Conservation (phyloP, 352 stramenopile species). For the Globisporangium irregulare region DNA sequence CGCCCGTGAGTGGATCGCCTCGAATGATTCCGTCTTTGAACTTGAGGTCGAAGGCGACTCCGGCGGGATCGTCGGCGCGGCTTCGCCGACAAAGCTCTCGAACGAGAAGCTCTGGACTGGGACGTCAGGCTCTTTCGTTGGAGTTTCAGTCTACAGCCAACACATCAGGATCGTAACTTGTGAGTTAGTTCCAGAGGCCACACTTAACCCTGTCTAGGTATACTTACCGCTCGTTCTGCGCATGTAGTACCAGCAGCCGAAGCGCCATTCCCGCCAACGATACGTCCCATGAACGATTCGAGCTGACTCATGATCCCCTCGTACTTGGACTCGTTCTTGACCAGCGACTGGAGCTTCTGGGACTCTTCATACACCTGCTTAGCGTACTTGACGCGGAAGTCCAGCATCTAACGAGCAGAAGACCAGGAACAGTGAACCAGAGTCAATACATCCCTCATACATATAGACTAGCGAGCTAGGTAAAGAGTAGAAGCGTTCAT, state of each 20-base stretch:
- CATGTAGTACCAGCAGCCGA: background rate
- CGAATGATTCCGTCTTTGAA: background rate
- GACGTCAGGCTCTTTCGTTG: background rate
- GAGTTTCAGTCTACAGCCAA: constrained; percentile 9
- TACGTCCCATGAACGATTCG: constrained; percentile 30
- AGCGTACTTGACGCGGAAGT: constrained; percentile 65
- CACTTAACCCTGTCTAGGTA: background rate
- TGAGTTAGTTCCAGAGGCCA: background rate
- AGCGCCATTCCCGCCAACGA: constrained; percentile 9
- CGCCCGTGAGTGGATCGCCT: background rate
- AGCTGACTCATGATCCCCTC: constrained; percentile 44
- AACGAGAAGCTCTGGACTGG: constrained; percentile 57
- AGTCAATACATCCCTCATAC: background rate
- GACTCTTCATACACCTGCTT: constrained; percentile 51
- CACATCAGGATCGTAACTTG: background rate
- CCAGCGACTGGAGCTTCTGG: constrained; percentile 43
- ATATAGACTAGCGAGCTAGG: background rate
- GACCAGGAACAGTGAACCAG: background rate
- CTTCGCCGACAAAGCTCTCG: constrained; percentile 60
- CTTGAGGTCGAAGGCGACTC: background rate
- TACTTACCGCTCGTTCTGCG: background rate
- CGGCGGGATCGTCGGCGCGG: constrained; percentile 11
- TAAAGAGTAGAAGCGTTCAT: background rate
- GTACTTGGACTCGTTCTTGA: constrained; percentile 38
- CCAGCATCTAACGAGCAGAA: constrained; percentile 32